Evolutionary conservation across 2,329 filamentous ascomycete species (phyloP), one percentile per base, ranked within the genome.

Genomic region (Aspergillus spinulosporus): DNA sequence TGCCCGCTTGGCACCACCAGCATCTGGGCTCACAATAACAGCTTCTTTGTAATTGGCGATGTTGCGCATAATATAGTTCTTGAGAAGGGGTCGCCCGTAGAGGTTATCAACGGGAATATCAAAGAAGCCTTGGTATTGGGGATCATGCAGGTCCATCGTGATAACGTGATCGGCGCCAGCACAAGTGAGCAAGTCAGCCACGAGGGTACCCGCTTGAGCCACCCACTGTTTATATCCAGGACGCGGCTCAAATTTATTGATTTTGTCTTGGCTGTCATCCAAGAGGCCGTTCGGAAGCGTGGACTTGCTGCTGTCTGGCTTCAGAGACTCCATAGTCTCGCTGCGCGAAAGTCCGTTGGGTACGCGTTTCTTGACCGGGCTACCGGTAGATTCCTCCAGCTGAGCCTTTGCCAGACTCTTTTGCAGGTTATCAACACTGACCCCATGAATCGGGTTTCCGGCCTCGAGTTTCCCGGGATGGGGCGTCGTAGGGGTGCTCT

Each of bases 201-300:
- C 89, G 56, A 99, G 83, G 31, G 92, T 97, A 58, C 94, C 94
- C 42, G 94, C 92, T 77, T 97, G 94, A 21, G 94, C 94, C 61
- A 99, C 93, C 94, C 94, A 99, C 78, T 96, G 91, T 79, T 94
- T 94, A 75, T 99, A 99, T 49, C 94, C 94, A 5, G 92, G 90
- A 71, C 93, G 92, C 15, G 90, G 87, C 72, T 91, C 84, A 72
- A 89, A 89, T 72, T 88, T 81, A 66, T 80, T 81, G 56, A 80
- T 80, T 58, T 80, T 81, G 34, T 73, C 44, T 32, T 52, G 40
- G 32, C 54, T 61, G 63, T 85, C 82, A 66, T 89, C 87, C 5
- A 83, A 84, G 69, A 82, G 84, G 61, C 77, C 80, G 57, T 77
- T 79, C 34, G 64, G 63, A 28, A 78, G 58, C 34, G 59, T 59